Base-by-base conservation (phyloP, 495 filamentous ascomycete species). In the Aspergillus avenaceus region DNA sequence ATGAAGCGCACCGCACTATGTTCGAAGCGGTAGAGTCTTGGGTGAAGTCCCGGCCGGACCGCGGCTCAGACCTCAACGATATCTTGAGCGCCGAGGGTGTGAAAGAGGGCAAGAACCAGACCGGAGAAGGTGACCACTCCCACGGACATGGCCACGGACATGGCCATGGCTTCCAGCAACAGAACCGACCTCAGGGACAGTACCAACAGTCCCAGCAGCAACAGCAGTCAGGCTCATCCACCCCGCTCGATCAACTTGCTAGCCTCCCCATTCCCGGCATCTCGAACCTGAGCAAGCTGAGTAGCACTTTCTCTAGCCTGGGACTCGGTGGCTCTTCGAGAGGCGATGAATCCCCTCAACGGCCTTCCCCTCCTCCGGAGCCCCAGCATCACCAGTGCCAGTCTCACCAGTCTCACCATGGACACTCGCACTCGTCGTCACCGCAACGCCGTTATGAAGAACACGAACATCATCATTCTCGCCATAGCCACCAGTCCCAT, bases 1-100 rank as follows among this genome's bases (percentile, higher is more conserved):
- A 84, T 44, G 87, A 96, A 59, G 81, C 91, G 36, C 92, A 97
- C 56, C 72, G 81, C 6, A 80, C 82, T 26, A 97, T 97, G 92
- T 97, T 86, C 64, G 76, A 84, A 41, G 85, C 83, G 2, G 90
- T 97, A 11, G 69, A 86, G 53, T 71, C 71, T 36, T 97, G 92
- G 92, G 82, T 79, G 5, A 73, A 86, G 13, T 76, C 81, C 31
- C 75, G 83, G 43, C 70, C 80, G 0, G 83, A 86, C 52, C 77
- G 82, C 16, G 80, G 84, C 45, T 64, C 76, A 0, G 69, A 69
- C 19, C 77, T 97, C 9, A 81, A 93, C 60, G 65, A 79, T 26
- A 56, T 88, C 18, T 78, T 97, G 11, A 82, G 81, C 24, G 85
- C 90, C 3, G 83, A 90, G 18, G 87, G 88, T n/a, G 92, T 97